Evolutionary conservation across 2,329 filamentous ascomycete genomes (phyloP), one percentile per base, ranked within the genome.

Genomic region (Corynespora cassiicola): DNA sequence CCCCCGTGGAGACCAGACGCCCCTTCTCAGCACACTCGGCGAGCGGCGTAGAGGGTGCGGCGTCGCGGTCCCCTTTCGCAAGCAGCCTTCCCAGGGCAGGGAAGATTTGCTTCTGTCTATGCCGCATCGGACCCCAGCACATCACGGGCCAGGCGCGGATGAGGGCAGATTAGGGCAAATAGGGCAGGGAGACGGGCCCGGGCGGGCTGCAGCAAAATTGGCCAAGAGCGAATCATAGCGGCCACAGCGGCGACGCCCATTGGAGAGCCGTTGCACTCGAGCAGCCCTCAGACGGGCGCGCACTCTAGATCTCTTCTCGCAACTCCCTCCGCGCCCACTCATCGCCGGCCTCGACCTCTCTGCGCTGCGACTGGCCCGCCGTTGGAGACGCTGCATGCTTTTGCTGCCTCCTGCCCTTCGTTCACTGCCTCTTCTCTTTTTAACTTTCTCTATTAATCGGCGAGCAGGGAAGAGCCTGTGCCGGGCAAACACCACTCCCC

Each of bases 211-310:
- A 36, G n/a, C 20, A 31, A 30, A 33, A 12, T 35, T 39, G 39
- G 52, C 56, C 57, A 60, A 60, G 56, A 42, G 42, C 52, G 52
- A 55, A 53, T 60, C 52, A 53, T 35, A 43, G 40, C 8, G n/a
- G n/a, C n/a, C n/a, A n/a, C n/a, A n/a, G n/a, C n/a, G n/a, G 19
- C 37, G 12, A 6, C 29, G 25, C 16, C 29, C 24, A 34, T 37
- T 47, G 39, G 36, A 34, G 35, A 28, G 42, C 38, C 41, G n/a
- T n/a, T n/a, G n/a, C n/a, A n/a, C n/a, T n/a, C n/a, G n/a, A n/a
- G n/a, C n/a, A n/a, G n/a, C n/a, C n/a, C n/a, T n/a, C n/a, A n/a
- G n/a, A n/a, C n/a, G n/a, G n/a, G n/a, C n/a, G n/a, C n/a, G n/a
- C n/a, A n/a, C n/a, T 33, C 46, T 42, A 44, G 42, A 50, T 35